Percentiles rank a stretch among this genome's conserved stretches.
Evolutionary conservation across 768 basidiomycete species (phyloP).

Genomic region (Hypholoma sublateritium): DNA sequence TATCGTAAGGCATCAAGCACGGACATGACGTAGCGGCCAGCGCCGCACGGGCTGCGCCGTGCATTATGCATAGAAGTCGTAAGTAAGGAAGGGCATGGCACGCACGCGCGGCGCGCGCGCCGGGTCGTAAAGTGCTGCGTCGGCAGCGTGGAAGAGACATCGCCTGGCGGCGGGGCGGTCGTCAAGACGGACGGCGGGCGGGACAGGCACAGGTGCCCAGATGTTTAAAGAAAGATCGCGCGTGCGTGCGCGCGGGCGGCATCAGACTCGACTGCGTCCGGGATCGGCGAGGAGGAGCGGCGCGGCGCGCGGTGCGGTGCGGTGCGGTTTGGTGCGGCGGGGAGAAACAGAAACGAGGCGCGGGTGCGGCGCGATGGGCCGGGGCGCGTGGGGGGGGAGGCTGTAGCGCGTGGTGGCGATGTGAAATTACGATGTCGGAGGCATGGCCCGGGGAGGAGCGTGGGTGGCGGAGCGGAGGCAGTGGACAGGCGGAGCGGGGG

Average conservation of each 20-base stretch:
- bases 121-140: neutral
- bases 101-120: neutral
- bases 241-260: neutral
- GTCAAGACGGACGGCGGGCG: conserved; percentile 1
- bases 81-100: neutral
- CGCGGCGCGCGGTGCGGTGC: neutral
- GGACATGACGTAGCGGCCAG: no score
- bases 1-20: no score
- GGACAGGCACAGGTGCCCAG: conserved; percentile 3
- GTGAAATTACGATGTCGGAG: neutral
- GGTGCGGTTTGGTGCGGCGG: neutral
- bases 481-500: no score
- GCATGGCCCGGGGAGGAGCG: no score
- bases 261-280: conserved; percentile 1
- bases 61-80: neutral
- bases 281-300: conserved; percentile 3
- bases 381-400: neutral
- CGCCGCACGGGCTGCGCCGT: neutral
- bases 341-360: neutral
- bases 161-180: neutral
- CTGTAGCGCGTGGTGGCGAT: neutral
- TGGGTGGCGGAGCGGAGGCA: no score
- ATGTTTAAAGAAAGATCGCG: no score
- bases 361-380: neutral
- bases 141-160: neutral